Percentiles rank a stretch among this genome's conserved stretches.
Evolutionary conservation across 345 rosid genomes (phyloP).

Genomic region (Bruguiera sexangula): DNA sequence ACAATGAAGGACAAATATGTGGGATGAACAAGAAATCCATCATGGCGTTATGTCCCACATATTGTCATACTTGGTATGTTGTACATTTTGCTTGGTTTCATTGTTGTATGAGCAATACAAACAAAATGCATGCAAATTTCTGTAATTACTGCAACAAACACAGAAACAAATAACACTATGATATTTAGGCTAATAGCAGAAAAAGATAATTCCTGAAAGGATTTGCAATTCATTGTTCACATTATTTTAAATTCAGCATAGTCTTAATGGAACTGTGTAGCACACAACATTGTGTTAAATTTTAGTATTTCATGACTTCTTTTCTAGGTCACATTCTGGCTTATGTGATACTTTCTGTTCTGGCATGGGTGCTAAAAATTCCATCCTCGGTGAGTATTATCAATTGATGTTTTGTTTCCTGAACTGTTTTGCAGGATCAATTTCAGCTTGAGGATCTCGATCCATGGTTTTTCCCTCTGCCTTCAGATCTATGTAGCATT

Average conservation of each 20-base stretch:
- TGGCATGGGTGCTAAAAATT: background rate
- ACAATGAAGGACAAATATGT: too few species aligned
- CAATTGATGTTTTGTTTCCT: conserved; percentile 10
- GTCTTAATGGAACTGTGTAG: conserved; percentile 3
- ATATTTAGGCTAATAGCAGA: too few species aligned
- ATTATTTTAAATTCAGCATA: background rate
- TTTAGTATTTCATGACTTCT: background rate
- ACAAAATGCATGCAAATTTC: too few species aligned
- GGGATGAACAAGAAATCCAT: too few species aligned
- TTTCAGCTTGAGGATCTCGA: conserved; percentile 52
- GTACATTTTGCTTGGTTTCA: too few species aligned
- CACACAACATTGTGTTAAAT: background rate
- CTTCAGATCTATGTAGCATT: conserved; percentile 51
- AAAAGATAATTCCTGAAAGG: too few species aligned
- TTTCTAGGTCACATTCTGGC: background rate
- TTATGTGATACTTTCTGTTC: background rate
- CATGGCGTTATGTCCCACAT: too few species aligned
- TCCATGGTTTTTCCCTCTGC: conserved; percentile 88
- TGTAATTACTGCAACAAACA: too few species aligned
- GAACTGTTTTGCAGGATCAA: conserved; percentile 38
- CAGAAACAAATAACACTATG: too few species aligned
- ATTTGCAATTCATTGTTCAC: too few species aligned
- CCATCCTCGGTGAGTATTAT: background rate
- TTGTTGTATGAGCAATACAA: too few species aligned
- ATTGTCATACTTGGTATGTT: too few species aligned